Evolutionary conservation across 345 rosid species (phyloP), one percentile per base, ranked within the genome.

Genomic region (Odontarrhena argentea): DNA sequence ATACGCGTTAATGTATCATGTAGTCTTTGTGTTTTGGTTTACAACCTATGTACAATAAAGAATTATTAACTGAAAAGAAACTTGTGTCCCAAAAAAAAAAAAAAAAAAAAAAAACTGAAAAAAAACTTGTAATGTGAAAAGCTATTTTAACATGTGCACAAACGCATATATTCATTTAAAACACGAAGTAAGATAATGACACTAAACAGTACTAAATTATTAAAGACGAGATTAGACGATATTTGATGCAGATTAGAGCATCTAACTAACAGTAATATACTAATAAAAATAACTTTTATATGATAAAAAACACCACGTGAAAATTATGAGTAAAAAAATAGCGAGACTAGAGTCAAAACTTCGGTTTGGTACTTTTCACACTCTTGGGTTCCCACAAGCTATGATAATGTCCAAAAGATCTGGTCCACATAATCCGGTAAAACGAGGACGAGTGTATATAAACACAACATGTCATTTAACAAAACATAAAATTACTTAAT

Each of bases 311-410:
- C 7, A 32, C 11, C 69, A 70, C 75, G 64, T 71, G 59, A 34
- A 55, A 46, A 7, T 38, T 13, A 46, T 47, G 15, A 63, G 6
- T 6, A 6, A 13, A 55, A 13, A 55, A 71, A 46, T 15, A 28
- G 52, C 3, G 3, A 71, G 49, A 38, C 37, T 36, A 18, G 18
- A 46, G 57, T 63, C 25, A 9, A 28, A 30, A 36, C 37, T 36
- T 45, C 36, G 46, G 64, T 55, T 63, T 40, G 59, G 64, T 55
- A 22, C 35, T 12, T 47, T 48, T 71, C 65, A 10, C 30, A 22
- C 30, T 34, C 56, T 32, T 7, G 55, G 28, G 64, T 12, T 63
- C 58, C 75, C 69, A 63, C 64, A 55, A 45, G 70, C 57, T 46
- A 55, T 38, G 50, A 26, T 62, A 22, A 52, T 53, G 74, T 42